Base-by-base conservation (phyloP, 2,329 filamentous ascomycete species). In the Teratosphaeria pseudoeucalypti region DNA sequence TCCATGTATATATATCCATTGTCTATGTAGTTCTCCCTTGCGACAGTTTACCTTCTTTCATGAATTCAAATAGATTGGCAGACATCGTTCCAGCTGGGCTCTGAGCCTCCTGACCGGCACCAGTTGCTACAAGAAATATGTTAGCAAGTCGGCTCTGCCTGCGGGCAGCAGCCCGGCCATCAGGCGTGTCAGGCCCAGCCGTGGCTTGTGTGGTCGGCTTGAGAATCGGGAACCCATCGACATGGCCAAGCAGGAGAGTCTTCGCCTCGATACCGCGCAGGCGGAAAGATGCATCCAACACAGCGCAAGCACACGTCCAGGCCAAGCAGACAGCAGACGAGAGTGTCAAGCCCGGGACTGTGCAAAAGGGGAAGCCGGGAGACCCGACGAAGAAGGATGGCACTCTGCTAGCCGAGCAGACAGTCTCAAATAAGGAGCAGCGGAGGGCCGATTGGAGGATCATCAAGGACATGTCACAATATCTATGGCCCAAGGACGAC, bases 381-480 rank as follows among this genome's bases (percentile, higher is more conserved):
- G 69, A 70, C 58, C 63, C 72, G 9, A 63, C 65, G n/a, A 67
- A 67, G 47, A 67, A 32, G 27, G 9, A 23, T 49, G 55, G 55
- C 34, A 12, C 67, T 26, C 74, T 92, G 52, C 82, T 88, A 23
- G 76, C 81, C 12, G 80, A 87, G 70, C 81, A 88, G 62, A 86
- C 84, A 1, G 71, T 83, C 70, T 85, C 84, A 56, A 86, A 85
- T 23, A 85, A 92, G 68, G 90, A 96, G 76, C 95, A 99, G 80
- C 85, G 94, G 67, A 95, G 92, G 76, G 92, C 92, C 9, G 94
- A 99, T 71, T 96, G 92, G 92, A 92, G 92, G 55, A 99, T 99
- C 66, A 94, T 99, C 81, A 95, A 89, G 76, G 92, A 99, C 74
- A 97, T 99, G 92, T 86, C 88, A 61, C 86, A 86, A 63, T 99